These are phyloP conservation scores for Sporobolomyces pararoseus DNA, from an alignment of 768 basidiomycete genomes.

Conservation along the genomic window DNA sequence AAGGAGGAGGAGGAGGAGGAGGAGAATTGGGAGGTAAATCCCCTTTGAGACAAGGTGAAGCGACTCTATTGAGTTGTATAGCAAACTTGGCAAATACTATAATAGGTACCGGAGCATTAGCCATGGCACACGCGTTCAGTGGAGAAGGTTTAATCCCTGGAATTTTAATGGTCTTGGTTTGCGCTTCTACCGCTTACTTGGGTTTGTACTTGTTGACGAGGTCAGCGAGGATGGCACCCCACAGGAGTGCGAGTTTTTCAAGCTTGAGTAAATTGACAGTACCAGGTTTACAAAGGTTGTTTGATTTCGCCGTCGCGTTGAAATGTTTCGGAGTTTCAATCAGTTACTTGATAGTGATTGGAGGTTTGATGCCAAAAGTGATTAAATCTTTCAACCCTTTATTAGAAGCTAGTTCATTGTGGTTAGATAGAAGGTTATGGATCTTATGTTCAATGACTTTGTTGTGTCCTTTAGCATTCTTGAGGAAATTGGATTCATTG, in stretches of 20 bases:
- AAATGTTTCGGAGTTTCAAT: slow-evolving; percentile 97
- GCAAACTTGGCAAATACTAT: slow-evolving; percentile 47
- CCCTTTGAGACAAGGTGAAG: slow-evolving; percentile 56
- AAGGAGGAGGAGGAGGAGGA: not conserved
- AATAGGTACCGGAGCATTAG: slow-evolving; percentile 30
- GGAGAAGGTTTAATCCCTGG: slow-evolving; percentile 86
- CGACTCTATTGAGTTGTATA: slow-evolving; percentile 64
- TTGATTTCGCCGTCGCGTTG: slow-evolving; percentile 88
- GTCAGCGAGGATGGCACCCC: slow-evolving; percentile 71
- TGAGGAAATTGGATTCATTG: slow-evolving; percentile 76
- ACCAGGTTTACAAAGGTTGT: slow-evolving; percentile 55
- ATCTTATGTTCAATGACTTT: slow-evolving; percentile 36
- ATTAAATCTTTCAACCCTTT: not conserved
- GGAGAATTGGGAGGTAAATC: not conserved
- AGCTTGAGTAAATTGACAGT: slow-evolving; percentile 79
- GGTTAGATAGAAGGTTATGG: slow-evolving; percentile 68
- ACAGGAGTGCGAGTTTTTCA: slow-evolving; percentile 76
- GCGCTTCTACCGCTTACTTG: slow-evolving; percentile 69
- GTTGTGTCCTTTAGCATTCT: slow-evolving; percentile 74
- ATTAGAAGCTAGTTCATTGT: slow-evolving; percentile 38
- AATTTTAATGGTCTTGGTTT: slow-evolving; percentile 77
- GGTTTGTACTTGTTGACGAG: slow-evolving; percentile 83
- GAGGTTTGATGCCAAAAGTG: slow-evolving; percentile 6
- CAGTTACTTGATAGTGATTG: slow-evolving; percentile 57
- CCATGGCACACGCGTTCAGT: slow-evolving; percentile 63